Base-by-base conservation (phyloP, 2,329 filamentous ascomycete species). In the Aspergillus caelatus region DNA sequence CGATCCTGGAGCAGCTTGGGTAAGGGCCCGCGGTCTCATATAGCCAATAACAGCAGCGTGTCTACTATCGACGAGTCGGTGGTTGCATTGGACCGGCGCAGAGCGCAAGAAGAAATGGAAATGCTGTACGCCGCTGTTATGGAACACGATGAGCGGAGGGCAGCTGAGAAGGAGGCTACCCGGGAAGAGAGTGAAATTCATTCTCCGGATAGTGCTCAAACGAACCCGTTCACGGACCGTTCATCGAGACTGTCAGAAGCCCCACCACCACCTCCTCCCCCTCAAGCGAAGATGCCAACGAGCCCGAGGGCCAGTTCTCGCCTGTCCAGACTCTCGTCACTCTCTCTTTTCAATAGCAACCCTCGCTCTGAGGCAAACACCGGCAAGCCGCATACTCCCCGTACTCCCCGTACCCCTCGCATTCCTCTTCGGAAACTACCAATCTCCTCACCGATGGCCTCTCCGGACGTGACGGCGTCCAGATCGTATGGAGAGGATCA, bases 41-140 rank as follows among this genome's bases (percentile, higher is more conserved):
- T 70, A 21, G 80, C 83, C 56, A 81, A 86, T 61, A 80, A 86
- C 69, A 87, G 87, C 59, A 86, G 89, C 63, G 88, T 92, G 64
- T 85, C 85, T 19, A 88, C 87, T 26, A 91, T 97, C 64, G 93
- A 97, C 76, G 88, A 90, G 63, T 85, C 85, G 63, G 86, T 97
- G 19, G 85, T 97, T 28, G 86, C 90, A 63, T 85, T 87, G 64
- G 92, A 97, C 78, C 88, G 86, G 75, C 84, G 86, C 72, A 89
- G 90, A 81, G 89, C 92, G 67, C 89, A 95, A 77, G 84, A 89
- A 68, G 91, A 97, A 76, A 88, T 97, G 78, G 93, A 97, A 77
- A 88, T 92, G 71, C 88, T 98, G 76, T 98, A 97, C 79, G 93
- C 89, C 65, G 91, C 93, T 69, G 94, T 97, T 67, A 91, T 97